Conservation (phyloP, 352 stramenopile genomes). For the Aphanomyces invadans region DNA sequence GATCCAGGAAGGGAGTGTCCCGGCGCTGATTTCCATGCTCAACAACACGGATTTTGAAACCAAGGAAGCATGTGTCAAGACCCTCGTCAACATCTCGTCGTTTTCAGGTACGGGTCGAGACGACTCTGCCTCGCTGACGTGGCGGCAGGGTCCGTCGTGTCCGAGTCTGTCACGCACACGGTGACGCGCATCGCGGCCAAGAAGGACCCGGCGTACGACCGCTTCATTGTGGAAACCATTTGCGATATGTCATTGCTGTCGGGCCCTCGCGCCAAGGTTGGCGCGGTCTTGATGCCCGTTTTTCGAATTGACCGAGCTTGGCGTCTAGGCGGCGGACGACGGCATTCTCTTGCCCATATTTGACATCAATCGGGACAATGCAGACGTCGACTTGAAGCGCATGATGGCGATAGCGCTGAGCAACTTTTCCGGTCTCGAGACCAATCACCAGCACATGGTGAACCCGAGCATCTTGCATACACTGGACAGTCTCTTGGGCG, state of each 20-base stretch:
- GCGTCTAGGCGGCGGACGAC: conserved; percentile 36
- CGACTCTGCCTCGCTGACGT: background rate
- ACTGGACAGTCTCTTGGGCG: conserved; percentile 66
- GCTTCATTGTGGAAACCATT: conserved; percentile 63
- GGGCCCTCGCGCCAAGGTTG: conserved; percentile 54
- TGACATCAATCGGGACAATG: conserved; percentile 41
- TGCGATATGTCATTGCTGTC: conserved; percentile 70
- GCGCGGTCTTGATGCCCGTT: background rate
- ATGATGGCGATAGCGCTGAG: conserved; percentile 64
- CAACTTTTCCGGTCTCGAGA: conserved; percentile 65
- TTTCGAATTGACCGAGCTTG: too few relatives aligned
- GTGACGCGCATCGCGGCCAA: conserved; percentile 69
- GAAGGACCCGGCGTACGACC: conserved; percentile 45
- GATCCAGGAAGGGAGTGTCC: conserved; percentile 74
- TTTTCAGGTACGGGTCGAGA: conserved; percentile 38
- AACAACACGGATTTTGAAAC: conserved; percentile 71
- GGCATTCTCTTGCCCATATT: conserved; percentile 71
- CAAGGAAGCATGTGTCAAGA: conserved; percentile 77
- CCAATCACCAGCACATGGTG: conserved; percentile 60
- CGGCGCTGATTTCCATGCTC: conserved; percentile 76
- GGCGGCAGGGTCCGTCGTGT: conserved; percentile 28
- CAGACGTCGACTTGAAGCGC: conserved; percentile 39
- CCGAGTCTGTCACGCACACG: conserved; percentile 68
- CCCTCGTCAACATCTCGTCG: conserved; percentile 78
- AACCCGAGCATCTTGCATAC: conserved; percentile 62